Base-by-base conservation (phyloP, 1,284 basidiomycete species). In the Ustilago trichophora region DNA sequence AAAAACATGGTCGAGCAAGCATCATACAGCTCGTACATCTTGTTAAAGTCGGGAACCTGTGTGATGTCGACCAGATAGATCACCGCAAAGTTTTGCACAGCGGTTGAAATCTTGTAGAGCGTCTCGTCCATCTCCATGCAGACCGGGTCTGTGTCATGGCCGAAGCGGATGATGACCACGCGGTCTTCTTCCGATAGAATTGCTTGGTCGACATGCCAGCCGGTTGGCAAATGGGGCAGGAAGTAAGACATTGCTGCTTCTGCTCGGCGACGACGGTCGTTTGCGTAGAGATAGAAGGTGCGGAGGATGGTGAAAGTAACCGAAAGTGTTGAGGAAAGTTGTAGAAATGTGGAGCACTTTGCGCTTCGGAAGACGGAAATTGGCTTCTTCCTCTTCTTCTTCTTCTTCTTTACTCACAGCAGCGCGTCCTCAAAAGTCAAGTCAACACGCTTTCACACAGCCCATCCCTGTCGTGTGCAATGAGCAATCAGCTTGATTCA, bases 41-140 rank as follows among this genome's bases (percentile, higher is more conserved):
- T 98, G 84, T 95, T 98, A 83, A 99, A 99, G 81, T 99, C 95
- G 1, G 96, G 96, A 1, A 99, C 96, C 72, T 93, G 89, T 0
- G 93, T 97, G 78, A 96, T 97, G 82, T 99, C 95, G 24, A 90
- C 90, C 31, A 97, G 85, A 80, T 96, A 99, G 71, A 98, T 91
- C 68, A 98, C 93, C 3, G 93, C 94, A 83, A 96, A 98, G 84
- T 99, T 98, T 84, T 96, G 93, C 4, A 98, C 93, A 83, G 93
- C 94, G 83, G 97, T 95, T 2, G 91, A 89, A 44, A 97, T 90
- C 11, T 87, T 86, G 82, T 93, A 92, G 16, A 98, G 87, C 3
- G 93, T 97, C 83, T 98, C 95, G 85, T 98, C 96, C 93, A 98
- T 97, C 29, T 89, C 90, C 96, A 98, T 98, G 84, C 95, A 99